Base-by-base conservation (phyloP, 129 eudicot genomes). In the Helichrysum umbraculigerum region DNA sequence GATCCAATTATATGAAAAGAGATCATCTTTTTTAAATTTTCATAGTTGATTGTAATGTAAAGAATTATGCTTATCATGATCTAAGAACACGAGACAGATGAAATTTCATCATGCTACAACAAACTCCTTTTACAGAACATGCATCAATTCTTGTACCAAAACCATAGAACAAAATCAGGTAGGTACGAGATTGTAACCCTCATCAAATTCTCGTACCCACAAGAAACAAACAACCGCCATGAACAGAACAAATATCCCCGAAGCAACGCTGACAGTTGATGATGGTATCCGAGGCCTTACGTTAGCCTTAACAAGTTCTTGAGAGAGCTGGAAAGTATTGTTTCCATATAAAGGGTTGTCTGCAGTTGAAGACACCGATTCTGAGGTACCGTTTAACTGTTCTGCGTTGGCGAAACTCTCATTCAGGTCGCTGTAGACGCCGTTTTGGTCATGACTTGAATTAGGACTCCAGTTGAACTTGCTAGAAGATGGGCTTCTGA, bases 291-390 rank as follows among this genome's bases (percentile, higher is more conserved):
- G 76, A 30, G 75, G 7, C 59, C 80, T 68, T 52, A 25, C 47
- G 61, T 77, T 71, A 17, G 62, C 66, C 75, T 42, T 78, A 61
- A 76, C 81, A 51, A 35, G 35, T 79, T 83, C 75, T 64, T 54
- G 71, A 64, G 71, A 72, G 34, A 11, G 71, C 71, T 67, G 79
- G 33, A 68, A 29, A 22, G 37, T 57, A 7, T 47, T 17, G 28
- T 37, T 66, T 22, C 28, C 70, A 33, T 28, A 28, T 0, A 54
- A 22, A 14, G 71, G 65, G 57, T 68, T 65, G 80, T 83, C 86
- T 77, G 83, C 89, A 17, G 92, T 83, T 22, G 96, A 92, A 30
- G 94, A 88, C 39, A 92, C 90, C 1, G 96, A 92, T 67, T 92
- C 92, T 17, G 86, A 78, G 78, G 71, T 66, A 47, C 79, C 78